A percentile compares a stretch with the other conserved stretches of the same genome.
phyloP scores from a whole-genome alignment of 495 filamentous ascomycete species.

The Aspergillus nanangensis region DNA sequence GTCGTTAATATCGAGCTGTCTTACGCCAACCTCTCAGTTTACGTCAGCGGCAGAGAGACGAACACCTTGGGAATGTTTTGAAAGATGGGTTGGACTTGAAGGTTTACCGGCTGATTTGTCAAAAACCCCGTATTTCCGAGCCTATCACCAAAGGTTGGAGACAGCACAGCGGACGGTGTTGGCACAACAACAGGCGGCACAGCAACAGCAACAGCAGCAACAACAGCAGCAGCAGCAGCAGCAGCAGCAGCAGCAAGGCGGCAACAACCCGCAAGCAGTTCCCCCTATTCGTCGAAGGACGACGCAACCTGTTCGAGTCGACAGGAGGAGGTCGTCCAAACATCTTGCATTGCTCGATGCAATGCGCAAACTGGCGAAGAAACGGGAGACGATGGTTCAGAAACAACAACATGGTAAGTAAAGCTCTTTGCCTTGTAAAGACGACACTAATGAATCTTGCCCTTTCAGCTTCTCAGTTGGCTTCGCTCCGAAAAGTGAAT shows the following conservation, averaged over 20 bases:
- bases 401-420: constrained; percentile 77
- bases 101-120: constrained; percentile 85
- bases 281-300: constrained; percentile 60
- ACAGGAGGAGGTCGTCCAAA: constrained; percentile 76
- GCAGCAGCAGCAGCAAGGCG: constrained; percentile 50
- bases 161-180: constrained; percentile 64
- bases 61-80: constrained; percentile 98
- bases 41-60: constrained; percentile 81
- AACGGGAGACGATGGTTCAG: constrained; percentile 75
- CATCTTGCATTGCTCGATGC: constrained; percentile 86
- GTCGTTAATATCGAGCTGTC: constrained; percentile 80
- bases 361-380: constrained; percentile 93
- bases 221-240: constrained; percentile 44
- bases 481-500: constrained; percentile 66
- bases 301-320: constrained; percentile 72
- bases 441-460: constrained; percentile 13
- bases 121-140: constrained; percentile 87
- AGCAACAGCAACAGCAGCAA: constrained; percentile 55
- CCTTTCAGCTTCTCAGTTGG: constrained; percentile 52
- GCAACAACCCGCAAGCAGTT: constrained; percentile 51
- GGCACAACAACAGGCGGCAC: constrained; percentile 55
- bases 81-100: constrained; percentile 89
- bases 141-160: constrained; percentile 77
- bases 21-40: constrained; percentile 68
- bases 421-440: constrained; percentile 1